Base-by-base conservation (phyloP, 371 early-diverging fungal genomes). In the Rhizopus microsporus region DNA sequence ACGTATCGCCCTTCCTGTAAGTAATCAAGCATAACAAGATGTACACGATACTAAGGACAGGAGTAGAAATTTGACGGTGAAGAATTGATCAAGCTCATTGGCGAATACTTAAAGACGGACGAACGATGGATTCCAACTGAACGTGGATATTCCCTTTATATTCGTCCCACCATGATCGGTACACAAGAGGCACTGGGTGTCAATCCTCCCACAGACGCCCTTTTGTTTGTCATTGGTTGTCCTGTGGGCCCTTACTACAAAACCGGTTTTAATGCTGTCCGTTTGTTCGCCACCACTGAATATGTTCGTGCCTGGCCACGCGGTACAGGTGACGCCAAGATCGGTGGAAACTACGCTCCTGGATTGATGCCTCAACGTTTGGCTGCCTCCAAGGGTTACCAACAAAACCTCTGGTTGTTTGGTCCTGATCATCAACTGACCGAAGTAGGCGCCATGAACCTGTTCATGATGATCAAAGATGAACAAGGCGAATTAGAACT, bases 241-340 rank as follows among this genome's bases (percentile, higher is more conserved):
- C 97, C 98, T n/a, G 95, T 95, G 12, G 98, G 98, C 10, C 98
- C 96, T 16, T 98, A 98, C 74, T 98, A 94, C 81, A 89, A 87
- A 57, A 90, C 93, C 15, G 96, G 96, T 7, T 94, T 95, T 72
- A 72, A 81, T n/a, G 94, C 96, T 42, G 93, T 96, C 48, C 84
- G 82, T 47, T 80, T 98, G 59, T 83, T 80, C 60, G 95, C 97
- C 5, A 92, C 94, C 39, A 80, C 88, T 38, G 81, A 90, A 45
- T 89, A 87, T 65, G 91, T 92, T 23, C 89, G 98, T 57, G 97
- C 98, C 13, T 96, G 96, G 96, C 97, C 97, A 29, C 96, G 97
- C 10, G 97, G 98, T 57, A 93, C 95, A 4, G 97, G 97, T 62
- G 90, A 89, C 71, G 84, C 86, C 62, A 98, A 98, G 87, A 71